Percentiles rank a stretch among this genome's conserved stretches.
phyloP scores from a whole-genome alignment of 768 basidiomycete genomes.

The Pleurotus platypus region DNA sequence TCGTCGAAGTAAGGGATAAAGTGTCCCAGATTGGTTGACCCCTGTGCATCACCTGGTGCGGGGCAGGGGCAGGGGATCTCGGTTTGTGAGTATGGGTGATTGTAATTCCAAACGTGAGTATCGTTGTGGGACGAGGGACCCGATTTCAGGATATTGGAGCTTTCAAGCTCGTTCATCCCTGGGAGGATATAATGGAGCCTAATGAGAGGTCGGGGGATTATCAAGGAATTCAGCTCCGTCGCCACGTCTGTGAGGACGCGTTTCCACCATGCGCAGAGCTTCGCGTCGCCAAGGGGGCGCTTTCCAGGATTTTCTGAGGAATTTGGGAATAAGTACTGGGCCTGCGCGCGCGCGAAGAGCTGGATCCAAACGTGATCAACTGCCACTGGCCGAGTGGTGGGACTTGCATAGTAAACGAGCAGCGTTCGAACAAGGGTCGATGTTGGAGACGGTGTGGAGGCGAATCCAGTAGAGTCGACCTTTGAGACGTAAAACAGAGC shows the following conservation, averaged over 20 bases:
- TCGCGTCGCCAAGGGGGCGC: conserved; percentile 68
- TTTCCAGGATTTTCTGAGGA: conserved; percentile 70
- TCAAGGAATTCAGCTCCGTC: conserved; percentile 28
- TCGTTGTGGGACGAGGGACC: conserved; percentile 19
- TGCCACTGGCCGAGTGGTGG: conserved; percentile 54
- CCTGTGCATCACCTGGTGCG: conserved; percentile 18
- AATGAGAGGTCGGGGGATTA: conserved; percentile 23
- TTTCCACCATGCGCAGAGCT: conserved; percentile 93
- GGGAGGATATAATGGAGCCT: conserved; percentile 65
- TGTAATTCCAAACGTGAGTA: conserved; percentile 59
- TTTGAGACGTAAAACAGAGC: conserved; percentile 89
- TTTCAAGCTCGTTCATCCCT: conserved; percentile 66
- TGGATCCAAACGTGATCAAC: conserved; percentile 72
- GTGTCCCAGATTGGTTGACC: conserved; percentile 52
- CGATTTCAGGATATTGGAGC: conserved; percentile 49
- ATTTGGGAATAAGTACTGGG: conserved; percentile 93
- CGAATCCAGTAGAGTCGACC: conserved; percentile 89
- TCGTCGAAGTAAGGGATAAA: conserved; percentile 93
- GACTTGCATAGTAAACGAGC: conserved; percentile 59
- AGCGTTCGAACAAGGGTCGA: conserved; percentile 63
- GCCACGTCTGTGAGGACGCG: conserved; percentile 60
- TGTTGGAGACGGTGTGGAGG: conserved; percentile 61
- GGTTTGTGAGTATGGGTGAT: conserved; percentile 69
- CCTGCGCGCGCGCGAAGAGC: conserved; percentile 86
- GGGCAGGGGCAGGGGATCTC: conserved; percentile 47